Evolutionary conservation across 2,329 filamentous ascomycete species (phyloP), one percentile per base, ranked within the genome.

Genomic region (Pseudocercospora eumusae): DNA sequence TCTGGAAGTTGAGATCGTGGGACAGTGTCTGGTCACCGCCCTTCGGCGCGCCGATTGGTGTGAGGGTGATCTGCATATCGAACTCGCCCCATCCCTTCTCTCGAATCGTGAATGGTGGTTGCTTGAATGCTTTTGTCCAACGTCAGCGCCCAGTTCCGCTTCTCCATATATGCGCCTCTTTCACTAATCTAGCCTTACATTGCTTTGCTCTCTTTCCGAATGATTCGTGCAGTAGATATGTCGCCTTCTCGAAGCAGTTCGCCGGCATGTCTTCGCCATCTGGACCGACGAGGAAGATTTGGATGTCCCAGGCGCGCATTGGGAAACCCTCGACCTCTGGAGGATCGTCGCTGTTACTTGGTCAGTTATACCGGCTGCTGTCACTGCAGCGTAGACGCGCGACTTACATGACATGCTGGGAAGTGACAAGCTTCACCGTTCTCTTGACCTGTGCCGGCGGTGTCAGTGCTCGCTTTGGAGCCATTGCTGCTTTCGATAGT

Each of bases 41-140:
- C 82, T 97, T 97, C 78, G 95, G 92, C 20, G 65, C 67, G 20
- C 74, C 74, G 28, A 89, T 87, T 47, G 89, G 90, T 73, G 88
- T 89, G 69, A 96, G 84, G 65, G 90, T 86, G 72, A 98, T 95
- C 53, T 82, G 83, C 87, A 99, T 93, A 75, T 98, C 95, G 76
- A 99, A 99, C 80, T 98, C 95, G 73, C 95, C 95, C 95, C 95
- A 99, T 69, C 95, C 95, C 79, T 97, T 91, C 78, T 99, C 96
- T 66, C 87, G 83, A 77, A 96, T 96, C 68, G 84, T 84, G 80
- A 98, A 99, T 0, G 95, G 95, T 0, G 92, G 86, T 67, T 90
- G 88, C 74, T 88, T 88, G 80, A 96, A 89, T 23, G 86, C 91
- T 69, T 21, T 59, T 25, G 20, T 31, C 55, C 27, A 13, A 15